Conservation (phyloP, 352 stramenopile genomes). For the Globisporangium acanthophoron region DNA sequence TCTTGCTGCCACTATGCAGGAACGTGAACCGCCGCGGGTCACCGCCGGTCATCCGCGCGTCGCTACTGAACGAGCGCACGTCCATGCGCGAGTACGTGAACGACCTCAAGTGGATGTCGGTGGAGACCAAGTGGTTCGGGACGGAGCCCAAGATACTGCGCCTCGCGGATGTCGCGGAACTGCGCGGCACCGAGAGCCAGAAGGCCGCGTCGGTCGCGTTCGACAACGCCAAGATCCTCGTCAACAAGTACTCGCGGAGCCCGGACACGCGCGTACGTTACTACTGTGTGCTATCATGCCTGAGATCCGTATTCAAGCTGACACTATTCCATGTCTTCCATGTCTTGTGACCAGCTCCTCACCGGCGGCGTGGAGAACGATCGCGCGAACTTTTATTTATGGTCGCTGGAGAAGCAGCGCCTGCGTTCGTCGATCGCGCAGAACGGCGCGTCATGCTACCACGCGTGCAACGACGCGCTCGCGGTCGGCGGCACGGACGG, state of each 20-base stretch:
- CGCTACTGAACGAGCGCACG: conserved; percentile 74
- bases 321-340: no score
- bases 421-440: conserved; percentile 67
- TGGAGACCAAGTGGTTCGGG: conserved; percentile 70
- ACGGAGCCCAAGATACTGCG: conserved; percentile 28
- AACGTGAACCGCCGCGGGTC: conserved; percentile 84
- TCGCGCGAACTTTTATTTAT: conserved; percentile 79
- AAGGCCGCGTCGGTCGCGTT: conserved; percentile 45
- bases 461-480: conserved; percentile 75
- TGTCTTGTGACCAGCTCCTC: conserved; percentile 39
- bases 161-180: conserved; percentile 46
- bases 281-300: background rate
- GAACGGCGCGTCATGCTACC: conserved; percentile 61
- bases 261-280: conserved; percentile 55
- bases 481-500: conserved; percentile 73
- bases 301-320: no score
- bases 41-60: conserved; percentile 80
- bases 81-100: conserved; percentile 85
- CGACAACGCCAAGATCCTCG: conserved; percentile 60
- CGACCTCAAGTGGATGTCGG: conserved; percentile 73
- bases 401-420: conserved; percentile 67
- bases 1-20: conserved; percentile 19
- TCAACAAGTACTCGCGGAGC: conserved; percentile 54
- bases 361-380: conserved; percentile 72
- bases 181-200: conserved; percentile 44